Percentiles rank a stretch among this genome's conserved stretches.
Conservation (phyloP, 139 green algal species). For the Closterium sp. region DNA sequence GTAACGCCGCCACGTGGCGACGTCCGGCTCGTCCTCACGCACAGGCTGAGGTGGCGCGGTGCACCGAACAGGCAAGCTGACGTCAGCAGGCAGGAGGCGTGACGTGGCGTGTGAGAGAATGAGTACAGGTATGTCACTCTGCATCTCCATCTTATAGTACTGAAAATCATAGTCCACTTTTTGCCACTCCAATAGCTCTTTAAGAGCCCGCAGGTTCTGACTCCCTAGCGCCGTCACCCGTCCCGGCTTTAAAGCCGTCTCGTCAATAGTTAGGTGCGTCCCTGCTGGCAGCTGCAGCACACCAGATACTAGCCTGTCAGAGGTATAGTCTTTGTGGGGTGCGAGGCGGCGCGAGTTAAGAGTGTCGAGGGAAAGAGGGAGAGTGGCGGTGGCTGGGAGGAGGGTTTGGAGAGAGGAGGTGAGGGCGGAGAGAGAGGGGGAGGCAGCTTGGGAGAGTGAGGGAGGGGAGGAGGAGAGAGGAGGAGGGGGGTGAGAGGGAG, state of each 20-base stretch:
- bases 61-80: conserved; percentile 2
- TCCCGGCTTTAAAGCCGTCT: conserved; percentile 43
- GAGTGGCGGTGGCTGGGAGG: not conserved
- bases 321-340: conserved; percentile 51
- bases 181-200: conserved; percentile 54
- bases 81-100: conserved; percentile 35
- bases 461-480: not conserved
- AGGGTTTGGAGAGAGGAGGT: conserved; percentile 17
- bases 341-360: conserved; percentile 34
- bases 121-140: conserved; percentile 28
- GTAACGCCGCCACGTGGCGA: conserved; percentile 29
- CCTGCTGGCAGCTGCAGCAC: conserved; percentile 49
- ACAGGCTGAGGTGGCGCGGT: not conserved
- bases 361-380: conserved; percentile 37
- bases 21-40: not conserved
- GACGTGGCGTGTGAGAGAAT: conserved; percentile 28
- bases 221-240: conserved; percentile 28
- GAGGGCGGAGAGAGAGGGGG: not conserved
- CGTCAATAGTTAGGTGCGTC: conserved; percentile 52
- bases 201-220: conserved; percentile 46
- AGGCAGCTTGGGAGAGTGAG: not conserved
- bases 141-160: conserved; percentile 50
- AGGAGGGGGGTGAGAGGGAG: no score
- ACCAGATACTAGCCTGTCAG: conserved; percentile 36
- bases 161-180: conserved; percentile 58